Conservation (phyloP, 2,329 filamentous ascomycete genomes). For the Pseudocercospora macadamiae region DNA sequence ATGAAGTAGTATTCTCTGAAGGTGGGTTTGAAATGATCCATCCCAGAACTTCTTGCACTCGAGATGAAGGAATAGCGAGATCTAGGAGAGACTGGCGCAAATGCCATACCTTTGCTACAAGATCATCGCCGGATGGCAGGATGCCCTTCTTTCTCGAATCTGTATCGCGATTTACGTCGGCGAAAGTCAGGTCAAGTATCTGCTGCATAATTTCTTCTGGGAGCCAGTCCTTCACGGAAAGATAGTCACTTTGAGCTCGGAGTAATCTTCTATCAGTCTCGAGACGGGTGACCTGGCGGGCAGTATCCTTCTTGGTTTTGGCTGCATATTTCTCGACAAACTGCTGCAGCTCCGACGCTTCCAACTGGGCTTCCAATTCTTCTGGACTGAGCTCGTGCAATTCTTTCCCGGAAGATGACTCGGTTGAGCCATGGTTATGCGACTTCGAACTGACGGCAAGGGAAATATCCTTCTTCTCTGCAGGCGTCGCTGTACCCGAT, state of each 20-base stretch:
- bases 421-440: slow-evolving; percentile 11
- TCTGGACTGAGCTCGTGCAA: slow-evolving; percentile 71
- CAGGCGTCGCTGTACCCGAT: slow-evolving; percentile 36
- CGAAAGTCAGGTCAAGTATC: slow-evolving; percentile 72
- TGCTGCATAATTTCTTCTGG: slow-evolving; percentile 76
- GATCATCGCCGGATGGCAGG: slow-evolving; percentile 70
- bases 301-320: slow-evolving; percentile 78
- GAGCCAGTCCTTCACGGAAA: slow-evolving; percentile 78
- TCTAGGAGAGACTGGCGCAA: slow-evolving; percentile 72
- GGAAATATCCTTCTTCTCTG: slow-evolving; percentile 26
- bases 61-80: slow-evolving; percentile 67
- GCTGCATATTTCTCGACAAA: slow-evolving; percentile 81
- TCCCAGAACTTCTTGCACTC: slow-evolving; percentile 63
- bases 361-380: slow-evolving; percentile 85
- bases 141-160: slow-evolving; percentile 53
- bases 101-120: slow-evolving; percentile 81
- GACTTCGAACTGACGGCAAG: slow-evolving; percentile 26
- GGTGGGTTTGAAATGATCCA: slow-evolving; percentile 66
- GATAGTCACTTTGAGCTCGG: slow-evolving; percentile 72
- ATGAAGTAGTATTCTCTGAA: slow-evolving; percentile 49
- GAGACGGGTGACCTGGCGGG: slow-evolving; percentile 74
- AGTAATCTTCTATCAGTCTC: slow-evolving; percentile 85
- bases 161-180: slow-evolving; percentile 50
- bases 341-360: slow-evolving; percentile 85
- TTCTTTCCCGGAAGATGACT: slow-evolving; percentile 29